These are phyloP conservation scores for Abortiporus biennis DNA, from an alignment of 1,284 basidiomycete genomes.

Conservation along the genomic window DNA sequence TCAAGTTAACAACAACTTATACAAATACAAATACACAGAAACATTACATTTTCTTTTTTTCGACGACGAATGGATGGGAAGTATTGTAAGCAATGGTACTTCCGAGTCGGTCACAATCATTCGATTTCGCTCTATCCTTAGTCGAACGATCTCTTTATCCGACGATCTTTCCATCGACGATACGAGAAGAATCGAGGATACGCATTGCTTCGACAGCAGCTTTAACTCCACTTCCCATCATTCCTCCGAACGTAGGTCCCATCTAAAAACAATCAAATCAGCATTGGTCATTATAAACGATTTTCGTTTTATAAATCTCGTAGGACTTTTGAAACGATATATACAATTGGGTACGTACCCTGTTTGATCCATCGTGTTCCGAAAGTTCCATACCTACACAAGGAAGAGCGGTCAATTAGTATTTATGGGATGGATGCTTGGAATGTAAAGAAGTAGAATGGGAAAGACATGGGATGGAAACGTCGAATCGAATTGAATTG, in stretches of 20 bases:
- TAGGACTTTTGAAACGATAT: neutral
- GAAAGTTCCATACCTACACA: slow-evolving; percentile 74
- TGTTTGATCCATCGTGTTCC: slow-evolving; percentile 77
- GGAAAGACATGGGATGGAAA: too few species aligned
- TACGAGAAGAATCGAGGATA: slow-evolving; percentile 49
- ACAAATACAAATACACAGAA: neutral
- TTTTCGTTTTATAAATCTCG: slow-evolving; percentile 26
- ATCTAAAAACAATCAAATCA: slow-evolving; percentile 10
- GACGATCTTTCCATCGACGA: slow-evolving; percentile 65
- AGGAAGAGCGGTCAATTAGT: neutral
- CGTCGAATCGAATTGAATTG: neutral
- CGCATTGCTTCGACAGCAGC: slow-evolving; percentile 72
- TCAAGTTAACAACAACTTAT: neutral
- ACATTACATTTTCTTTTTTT: too few species aligned
- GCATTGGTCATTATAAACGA: neutral
- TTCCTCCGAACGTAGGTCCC: slow-evolving; percentile 80
- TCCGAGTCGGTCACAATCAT: too few species aligned
- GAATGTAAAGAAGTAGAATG: too few species aligned
- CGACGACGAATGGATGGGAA: too few species aligned
- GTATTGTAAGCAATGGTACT: too few species aligned
- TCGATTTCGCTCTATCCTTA: too few species aligned
- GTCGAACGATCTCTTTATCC: slow-evolving; percentile 32
- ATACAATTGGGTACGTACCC: slow-evolving; percentile 20
- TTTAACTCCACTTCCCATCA: slow-evolving; percentile 77
- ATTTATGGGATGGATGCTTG: too few species aligned